phyloP scores from a whole-genome alignment of 2,329 filamentous ascomycete genomes.

The Diaporthe sp. region DNA sequence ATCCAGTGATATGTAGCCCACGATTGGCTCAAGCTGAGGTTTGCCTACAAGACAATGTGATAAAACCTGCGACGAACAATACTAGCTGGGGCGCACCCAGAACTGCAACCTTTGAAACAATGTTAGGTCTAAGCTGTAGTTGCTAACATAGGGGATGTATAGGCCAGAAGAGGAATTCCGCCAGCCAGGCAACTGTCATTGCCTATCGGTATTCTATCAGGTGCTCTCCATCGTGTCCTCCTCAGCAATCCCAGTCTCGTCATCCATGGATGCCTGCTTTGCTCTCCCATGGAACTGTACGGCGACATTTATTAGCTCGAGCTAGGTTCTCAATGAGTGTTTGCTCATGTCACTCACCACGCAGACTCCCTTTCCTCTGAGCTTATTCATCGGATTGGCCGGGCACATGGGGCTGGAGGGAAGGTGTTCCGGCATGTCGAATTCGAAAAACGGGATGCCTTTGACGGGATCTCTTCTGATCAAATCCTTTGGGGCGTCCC shows the following conservation, averaged over 20 bases:
- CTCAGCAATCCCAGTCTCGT: background rate
- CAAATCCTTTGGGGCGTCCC: slow-evolving; percentile 42
- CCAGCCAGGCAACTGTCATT: background rate
- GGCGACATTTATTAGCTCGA: background rate
- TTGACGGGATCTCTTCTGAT: slow-evolving; percentile 37
- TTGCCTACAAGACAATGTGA: background rate
- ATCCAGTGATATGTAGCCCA: background rate
- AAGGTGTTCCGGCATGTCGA: slow-evolving; percentile 62
- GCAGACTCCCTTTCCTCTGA: slow-evolving; percentile 59
- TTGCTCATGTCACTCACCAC: slow-evolving; percentile 44
- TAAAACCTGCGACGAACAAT: background rate
- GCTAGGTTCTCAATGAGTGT: too few species aligned
- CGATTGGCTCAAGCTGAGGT: background rate
- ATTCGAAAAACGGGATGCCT: slow-evolving; percentile 50
- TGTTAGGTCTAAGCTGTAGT: background rate
- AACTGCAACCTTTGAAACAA: too few species aligned
- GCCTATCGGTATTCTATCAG: background rate
- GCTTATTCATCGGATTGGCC: slow-evolving; percentile 55
- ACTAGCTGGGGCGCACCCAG: background rate
- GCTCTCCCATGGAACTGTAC: slow-evolving; percentile 37
- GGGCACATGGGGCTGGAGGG: slow-evolving; percentile 64
- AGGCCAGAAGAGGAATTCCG: background rate
- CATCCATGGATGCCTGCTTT: background rate
- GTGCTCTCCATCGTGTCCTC: background rate
- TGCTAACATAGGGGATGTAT: background rate